These are phyloP conservation scores for Sugiyamaella marilandica DNA, from an alignment of 805 yeast genomes.

Conservation along the genomic window DNA sequence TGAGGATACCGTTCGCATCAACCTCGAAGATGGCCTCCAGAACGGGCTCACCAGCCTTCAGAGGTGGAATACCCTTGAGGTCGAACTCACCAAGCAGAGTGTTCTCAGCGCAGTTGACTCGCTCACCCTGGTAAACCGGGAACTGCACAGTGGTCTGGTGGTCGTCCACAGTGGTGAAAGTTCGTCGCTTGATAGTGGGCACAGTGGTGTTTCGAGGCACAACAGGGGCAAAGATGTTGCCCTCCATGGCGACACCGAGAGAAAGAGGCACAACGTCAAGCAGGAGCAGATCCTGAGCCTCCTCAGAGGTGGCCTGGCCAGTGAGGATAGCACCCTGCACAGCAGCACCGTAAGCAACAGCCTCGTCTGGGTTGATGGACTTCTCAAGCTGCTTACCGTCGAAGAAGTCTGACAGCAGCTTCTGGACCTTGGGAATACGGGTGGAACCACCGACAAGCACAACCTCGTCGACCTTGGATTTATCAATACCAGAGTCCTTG, in stretches of 20 bases:
- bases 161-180: slow-evolving; percentile 98
- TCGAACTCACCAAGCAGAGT: slow-evolving; percentile 97
- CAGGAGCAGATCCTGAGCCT: slow-evolving; percentile 90
- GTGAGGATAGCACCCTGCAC: slow-evolving; percentile 98
- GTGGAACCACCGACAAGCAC: slow-evolving; percentile 98
- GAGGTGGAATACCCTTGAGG: slow-evolving; percentile 96
- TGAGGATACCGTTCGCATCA: slow-evolving; percentile 99
- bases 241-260: slow-evolving; percentile 99
- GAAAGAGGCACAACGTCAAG: slow-evolving; percentile 98
- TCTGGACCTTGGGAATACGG: slow-evolving; percentile 98
- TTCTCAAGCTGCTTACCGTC: slow-evolving; percentile 96
- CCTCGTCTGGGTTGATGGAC: slow-evolving; percentile 98
- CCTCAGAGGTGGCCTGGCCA: slow-evolving; percentile 84
- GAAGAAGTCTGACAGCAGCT: slow-evolving; percentile 87
- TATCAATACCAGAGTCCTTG: slow-evolving; percentile 83
- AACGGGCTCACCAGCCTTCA: slow-evolving; percentile 99
- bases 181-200: slow-evolving; percentile 98
- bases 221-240: slow-evolving; percentile 98
- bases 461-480: slow-evolving; percentile 85
- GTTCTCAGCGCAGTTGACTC: slow-evolving; percentile 97
- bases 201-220: slow-evolving; percentile 99
- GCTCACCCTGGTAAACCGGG: slow-evolving; percentile 99
- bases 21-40: slow-evolving; percentile 98
- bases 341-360: slow-evolving; percentile 99
- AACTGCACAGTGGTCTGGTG: slow-evolving; percentile 98